A percentile compares a stretch with the other conserved stretches of the same genome.
Conservation (phyloP, 139 green algal genomes). For the Astrephomene gubernaculifera region DNA sequence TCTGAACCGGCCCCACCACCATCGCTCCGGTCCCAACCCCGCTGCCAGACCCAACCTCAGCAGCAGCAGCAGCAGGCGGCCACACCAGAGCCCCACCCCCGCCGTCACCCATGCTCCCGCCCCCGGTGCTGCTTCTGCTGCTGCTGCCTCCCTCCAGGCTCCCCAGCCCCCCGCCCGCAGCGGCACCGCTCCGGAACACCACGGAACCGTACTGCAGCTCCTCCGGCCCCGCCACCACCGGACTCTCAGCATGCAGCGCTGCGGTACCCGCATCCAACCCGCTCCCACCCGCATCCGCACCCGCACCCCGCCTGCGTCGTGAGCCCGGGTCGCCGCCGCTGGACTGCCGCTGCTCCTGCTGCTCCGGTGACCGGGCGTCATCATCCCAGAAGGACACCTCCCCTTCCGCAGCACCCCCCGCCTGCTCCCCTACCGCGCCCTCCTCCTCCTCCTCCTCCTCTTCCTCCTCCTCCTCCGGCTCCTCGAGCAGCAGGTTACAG, state of each 20-base stretch:
- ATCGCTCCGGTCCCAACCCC: neutral
- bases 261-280: neutral
- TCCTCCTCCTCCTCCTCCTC: neutral
- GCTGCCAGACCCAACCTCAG: neutral
- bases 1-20: neutral
- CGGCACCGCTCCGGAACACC: conserved; percentile 33
- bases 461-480: neutral
- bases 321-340: neutral
- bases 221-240: conserved; percentile 5
- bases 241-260: neutral
- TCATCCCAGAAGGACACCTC: conserved; percentile 44
- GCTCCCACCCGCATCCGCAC: neutral
- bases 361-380: conserved; percentile 17
- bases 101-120: no score
- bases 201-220: conserved; percentile 31
- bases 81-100: no score
- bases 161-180: neutral
- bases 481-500: conserved; percentile 1
- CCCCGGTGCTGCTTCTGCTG: neutral
- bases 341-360: neutral
- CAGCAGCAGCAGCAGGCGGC: neutral
- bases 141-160: neutral
- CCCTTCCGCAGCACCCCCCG: no score
- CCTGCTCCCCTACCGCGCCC: no score
- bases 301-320: neutral